Conservation (phyloP, 129 eudicot genomes). For the Lactuca sativa region DNA sequence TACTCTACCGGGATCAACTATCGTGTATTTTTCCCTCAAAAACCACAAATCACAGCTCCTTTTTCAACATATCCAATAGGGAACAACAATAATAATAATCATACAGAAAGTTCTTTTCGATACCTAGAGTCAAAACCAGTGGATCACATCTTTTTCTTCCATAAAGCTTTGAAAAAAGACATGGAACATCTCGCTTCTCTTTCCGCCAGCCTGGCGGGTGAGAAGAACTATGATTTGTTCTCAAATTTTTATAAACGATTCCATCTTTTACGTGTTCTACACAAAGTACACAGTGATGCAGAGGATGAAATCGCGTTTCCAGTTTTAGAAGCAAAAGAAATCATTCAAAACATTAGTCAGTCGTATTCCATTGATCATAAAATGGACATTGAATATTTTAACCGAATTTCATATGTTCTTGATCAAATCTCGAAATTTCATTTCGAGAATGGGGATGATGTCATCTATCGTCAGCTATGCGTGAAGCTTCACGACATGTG, state of each 20-base stretch:
- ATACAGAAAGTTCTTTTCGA: constrained; percentile 23
- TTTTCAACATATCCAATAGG: constrained; percentile 35
- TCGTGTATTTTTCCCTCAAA: constrained; percentile 59
- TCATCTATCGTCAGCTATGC: constrained; percentile 57
- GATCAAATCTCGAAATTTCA: constrained; percentile 51
- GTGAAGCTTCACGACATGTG: constrained; percentile 69
- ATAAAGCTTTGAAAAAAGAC: constrained; percentile 78
- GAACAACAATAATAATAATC: background rate
- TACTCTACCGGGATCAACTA: constrained; percentile 53
- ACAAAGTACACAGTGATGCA: constrained; percentile 67
- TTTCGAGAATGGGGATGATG: constrained; percentile 17
- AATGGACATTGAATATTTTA: constrained; percentile 65
- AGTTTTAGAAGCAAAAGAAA: constrained; percentile 78
- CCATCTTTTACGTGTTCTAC: constrained; percentile 48
- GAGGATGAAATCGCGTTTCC: constrained; percentile 89
- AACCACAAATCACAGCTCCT: constrained; percentile 32
- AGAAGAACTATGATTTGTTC: constrained; percentile 35
- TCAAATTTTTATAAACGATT: constrained; percentile 56
- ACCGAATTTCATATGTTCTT: constrained; percentile 53
- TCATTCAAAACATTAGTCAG: constrained; percentile 56
- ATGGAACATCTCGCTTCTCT: constrained; percentile 56
- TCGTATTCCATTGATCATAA: constrained; percentile 83
- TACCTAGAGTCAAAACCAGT: constrained; percentile 68
- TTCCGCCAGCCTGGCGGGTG: constrained; percentile 53
- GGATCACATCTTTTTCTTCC: constrained; percentile 77